Evolutionary conservation across 768 basidiomycete species (phyloP).

Genomic region (Albatrellus ellisii): DNA sequence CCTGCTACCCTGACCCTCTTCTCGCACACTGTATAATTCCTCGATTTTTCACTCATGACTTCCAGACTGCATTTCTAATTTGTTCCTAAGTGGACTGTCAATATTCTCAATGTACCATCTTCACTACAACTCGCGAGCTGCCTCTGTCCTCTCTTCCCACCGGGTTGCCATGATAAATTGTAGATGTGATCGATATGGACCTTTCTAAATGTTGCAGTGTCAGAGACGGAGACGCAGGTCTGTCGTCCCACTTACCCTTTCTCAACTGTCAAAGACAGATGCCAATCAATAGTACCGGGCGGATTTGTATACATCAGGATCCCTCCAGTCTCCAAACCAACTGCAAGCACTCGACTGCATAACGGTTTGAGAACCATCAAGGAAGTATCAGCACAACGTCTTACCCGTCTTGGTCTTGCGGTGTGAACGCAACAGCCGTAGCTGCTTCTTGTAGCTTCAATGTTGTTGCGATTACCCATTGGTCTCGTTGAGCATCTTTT

Average conservation of each 20-base stretch:
- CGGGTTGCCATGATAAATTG: slow-evolving; percentile 67
- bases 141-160: slow-evolving; percentile 16
- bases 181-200: slow-evolving; percentile 75
- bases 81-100: slow-evolving; percentile 11
- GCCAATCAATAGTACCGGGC: slow-evolving; percentile 33
- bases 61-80: slow-evolving; percentile 15
- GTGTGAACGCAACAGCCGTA: slow-evolving; percentile 66
- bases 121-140: slow-evolving; percentile 83
- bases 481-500: slow-evolving; percentile 16
- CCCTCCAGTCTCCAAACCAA: slow-evolving; percentile 77
- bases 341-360: slow-evolving; percentile 46
- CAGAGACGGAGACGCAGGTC: no score
- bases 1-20: slow-evolving; percentile 26
- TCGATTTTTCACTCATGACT: slow-evolving; percentile 21
- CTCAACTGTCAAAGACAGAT: slow-evolving; percentile 29
- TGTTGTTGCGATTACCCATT: slow-evolving; percentile 47
- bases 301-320: slow-evolving; percentile 47
- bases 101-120: slow-evolving; percentile 81
- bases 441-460: slow-evolving; percentile 66
- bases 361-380: background rate
- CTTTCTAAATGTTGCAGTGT: no score
- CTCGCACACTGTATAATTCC: slow-evolving; percentile 56
- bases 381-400: no score
- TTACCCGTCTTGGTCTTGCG: slow-evolving; percentile 23
- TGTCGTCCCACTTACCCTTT: slow-evolving; percentile 48